A percentile compares a stretch with the other conserved stretches of the same genome.
Evolutionary conservation across 2,329 filamentous ascomycete genomes (phyloP).

Genomic region (Colletotrichum cuscutae): DNA sequence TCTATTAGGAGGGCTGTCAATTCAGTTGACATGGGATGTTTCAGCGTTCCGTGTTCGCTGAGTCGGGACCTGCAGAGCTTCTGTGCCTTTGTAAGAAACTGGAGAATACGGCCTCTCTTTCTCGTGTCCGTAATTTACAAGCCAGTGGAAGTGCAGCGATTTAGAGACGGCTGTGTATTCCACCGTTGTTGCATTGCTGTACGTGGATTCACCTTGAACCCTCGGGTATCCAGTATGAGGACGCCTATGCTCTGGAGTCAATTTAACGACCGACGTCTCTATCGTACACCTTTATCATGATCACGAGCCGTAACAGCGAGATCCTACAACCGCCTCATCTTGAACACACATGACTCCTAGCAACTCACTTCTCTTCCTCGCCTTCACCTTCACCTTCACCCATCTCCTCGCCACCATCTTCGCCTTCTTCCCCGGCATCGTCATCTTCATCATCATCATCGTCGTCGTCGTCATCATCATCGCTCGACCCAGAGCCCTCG

Average conservation of each 20-base stretch:
- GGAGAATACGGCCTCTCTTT: neutral
- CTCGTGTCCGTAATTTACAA: neutral
- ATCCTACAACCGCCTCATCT: neutral
- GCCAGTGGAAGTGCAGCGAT: neutral
- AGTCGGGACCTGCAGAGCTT: neutral
- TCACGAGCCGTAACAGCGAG: neutral
- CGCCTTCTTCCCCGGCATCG: conserved; percentile 49
- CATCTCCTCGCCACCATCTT: conserved; percentile 40
- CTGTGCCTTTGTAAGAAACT: neutral
- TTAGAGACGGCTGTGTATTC: neutral
- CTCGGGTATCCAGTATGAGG: neutral
- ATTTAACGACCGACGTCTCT: neutral
- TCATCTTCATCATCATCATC: conserved; percentile 56
- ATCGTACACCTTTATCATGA: neutral
- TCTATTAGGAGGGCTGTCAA: neutral
- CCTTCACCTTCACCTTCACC: conserved; percentile 9
- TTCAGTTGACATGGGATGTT: neutral
- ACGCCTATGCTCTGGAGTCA: neutral
- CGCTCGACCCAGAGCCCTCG: conserved; percentile 65
- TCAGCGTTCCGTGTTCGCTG: neutral
- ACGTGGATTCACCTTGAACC: neutral
- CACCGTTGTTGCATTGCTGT: neutral
- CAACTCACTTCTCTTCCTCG: neutral
- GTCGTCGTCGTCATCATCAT: conserved; percentile 64
- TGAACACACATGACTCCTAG: neutral